Conservation (phyloP, 805 yeast genomes). For the Yarrowia osloensis region DNA sequence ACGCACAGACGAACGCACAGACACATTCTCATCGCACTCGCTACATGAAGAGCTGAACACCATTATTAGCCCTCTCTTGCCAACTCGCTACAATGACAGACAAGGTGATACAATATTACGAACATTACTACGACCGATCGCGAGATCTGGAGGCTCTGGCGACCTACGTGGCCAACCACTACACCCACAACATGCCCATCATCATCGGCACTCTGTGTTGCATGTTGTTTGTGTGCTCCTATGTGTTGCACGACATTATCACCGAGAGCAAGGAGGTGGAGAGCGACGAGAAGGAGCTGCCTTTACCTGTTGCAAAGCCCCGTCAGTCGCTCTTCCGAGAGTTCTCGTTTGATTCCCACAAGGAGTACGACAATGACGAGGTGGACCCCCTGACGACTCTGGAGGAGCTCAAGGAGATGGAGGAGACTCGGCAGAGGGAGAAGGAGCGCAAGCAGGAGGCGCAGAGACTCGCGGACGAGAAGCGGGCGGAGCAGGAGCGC, state of each 20-base stretch:
- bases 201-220: slow-evolving; percentile 21
- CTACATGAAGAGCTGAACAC: not conserved
- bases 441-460: not conserved
- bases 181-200: slow-evolving; percentile 27
- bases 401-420: not conserved
- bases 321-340: slow-evolving; percentile 6
- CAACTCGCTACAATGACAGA: not conserved
- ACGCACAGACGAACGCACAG: not conserved
- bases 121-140: slow-evolving; percentile 6
- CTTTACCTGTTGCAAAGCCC: slow-evolving; percentile 11
- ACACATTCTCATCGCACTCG: not conserved
- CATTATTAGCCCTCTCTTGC: no score
- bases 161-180: slow-evolving; percentile 17
- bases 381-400: slow-evolving; percentile 11
- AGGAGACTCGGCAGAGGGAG: not conserved
- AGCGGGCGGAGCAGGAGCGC: not conserved
- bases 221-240: slow-evolving; percentile 23
- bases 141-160: slow-evolving; percentile 25
- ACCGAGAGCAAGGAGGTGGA: slow-evolving; percentile 15
- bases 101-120: slow-evolving; percentile 23
- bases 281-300: slow-evolving; percentile 26
- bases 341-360: not conserved
- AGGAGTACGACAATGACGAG: slow-evolving; percentile 12
- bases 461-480: not conserved
- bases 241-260: slow-evolving; percentile 24